Percentiles rank a stretch among this genome's conserved stretches.
phyloP scores from a whole-genome alignment of 2,329 filamentous ascomycete genomes.

The Graphilbum fragrans region DNA sequence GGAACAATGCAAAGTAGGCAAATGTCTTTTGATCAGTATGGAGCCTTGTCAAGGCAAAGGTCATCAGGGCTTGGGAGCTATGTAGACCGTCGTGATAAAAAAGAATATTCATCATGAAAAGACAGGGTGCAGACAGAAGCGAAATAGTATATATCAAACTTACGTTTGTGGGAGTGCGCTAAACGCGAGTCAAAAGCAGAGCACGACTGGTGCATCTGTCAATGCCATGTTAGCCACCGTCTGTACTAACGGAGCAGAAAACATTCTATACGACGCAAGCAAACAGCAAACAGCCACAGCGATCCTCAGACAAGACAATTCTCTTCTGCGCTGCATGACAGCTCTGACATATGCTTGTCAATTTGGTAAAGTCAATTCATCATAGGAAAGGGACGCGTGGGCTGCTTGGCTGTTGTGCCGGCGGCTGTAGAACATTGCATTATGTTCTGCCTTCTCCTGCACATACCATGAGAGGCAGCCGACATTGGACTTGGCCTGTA shows the following conservation, averaged over 20 bases:
- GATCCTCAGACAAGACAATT: conserved; percentile 30
- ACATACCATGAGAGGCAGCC: too few relatives aligned
- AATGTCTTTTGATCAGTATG: conserved; percentile 10
- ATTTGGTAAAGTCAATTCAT: conserved; percentile 69
- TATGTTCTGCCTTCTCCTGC: too few relatives aligned
- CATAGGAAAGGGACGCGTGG: conserved; percentile 32
- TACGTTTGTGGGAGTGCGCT: conserved; percentile 29
- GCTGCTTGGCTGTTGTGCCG: too few relatives aligned
- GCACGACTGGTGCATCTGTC: too few relatives aligned
- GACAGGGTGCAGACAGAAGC: conserved; percentile 2
- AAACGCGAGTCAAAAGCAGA: too few relatives aligned
- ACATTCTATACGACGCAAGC: conserved; percentile 33
- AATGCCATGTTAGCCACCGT: too few relatives aligned
- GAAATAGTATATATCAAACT: conserved; percentile 19
- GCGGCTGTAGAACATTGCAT: too few relatives aligned
- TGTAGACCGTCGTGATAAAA: conserved; percentile 73
- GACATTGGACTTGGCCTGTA: too few relatives aligned
- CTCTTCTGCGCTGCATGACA: conserved; percentile 35
- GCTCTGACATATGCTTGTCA: conserved; percentile 99
- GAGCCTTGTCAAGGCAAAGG: conserved; percentile 62
- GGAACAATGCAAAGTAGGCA: neutral
- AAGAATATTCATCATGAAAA: conserved; percentile 55
- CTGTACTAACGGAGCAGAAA: too few relatives aligned
- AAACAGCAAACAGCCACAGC: conserved; percentile 1
- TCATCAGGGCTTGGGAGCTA: conserved; percentile 69